Conservation (phyloP, 2,329 filamentous ascomycete genomes). For the Clonostachys rhizophaga region DNA sequence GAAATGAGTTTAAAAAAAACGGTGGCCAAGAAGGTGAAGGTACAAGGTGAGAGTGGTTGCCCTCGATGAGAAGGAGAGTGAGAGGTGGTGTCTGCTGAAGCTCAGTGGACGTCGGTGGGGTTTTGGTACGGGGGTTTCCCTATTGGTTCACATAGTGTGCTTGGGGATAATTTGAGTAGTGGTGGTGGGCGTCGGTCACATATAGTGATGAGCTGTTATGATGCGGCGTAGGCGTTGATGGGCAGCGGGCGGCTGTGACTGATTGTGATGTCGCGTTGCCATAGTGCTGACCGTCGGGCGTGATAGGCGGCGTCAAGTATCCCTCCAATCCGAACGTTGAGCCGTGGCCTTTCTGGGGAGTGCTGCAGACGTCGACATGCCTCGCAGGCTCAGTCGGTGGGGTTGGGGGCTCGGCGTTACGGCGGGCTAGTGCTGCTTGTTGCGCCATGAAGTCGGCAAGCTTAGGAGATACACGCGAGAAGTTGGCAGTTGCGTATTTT, state of each 20-base stretch:
- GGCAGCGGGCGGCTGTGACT: constrained; percentile 46
- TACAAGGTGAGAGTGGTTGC: no score
- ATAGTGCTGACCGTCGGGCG: constrained; percentile 64
- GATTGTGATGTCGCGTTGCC: constrained; percentile 23
- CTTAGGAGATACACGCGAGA: constrained; percentile 48
- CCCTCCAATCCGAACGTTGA: constrained; percentile 62
- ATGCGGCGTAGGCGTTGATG: constrained; percentile 55
- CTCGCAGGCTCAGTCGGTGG: constrained; percentile 48
- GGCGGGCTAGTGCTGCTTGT: constrained; percentile 50
- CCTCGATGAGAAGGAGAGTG: no score
- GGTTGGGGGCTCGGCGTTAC: constrained; percentile 48
- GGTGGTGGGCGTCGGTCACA: constrained; percentile 7
- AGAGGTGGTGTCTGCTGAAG: no score
- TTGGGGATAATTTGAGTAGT: constrained; percentile 26
- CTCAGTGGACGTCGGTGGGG: no score
- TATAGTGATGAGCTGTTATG: constrained; percentile 6
- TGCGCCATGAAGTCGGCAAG: constrained; percentile 55
- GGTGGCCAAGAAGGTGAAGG: no score
- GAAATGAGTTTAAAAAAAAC: no score
- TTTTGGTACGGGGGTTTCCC: neutral
- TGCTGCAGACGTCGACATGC: constrained; percentile 63
- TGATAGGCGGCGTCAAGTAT: constrained; percentile 82
- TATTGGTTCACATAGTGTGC: constrained; percentile 7
- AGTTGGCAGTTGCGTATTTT: constrained; percentile 52
- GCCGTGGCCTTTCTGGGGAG: constrained; percentile 72